These are phyloP conservation scores for Takakia lepidozioides DNA, from an alignment of 225 moss, liverwort and hornwort species.

Conservation along the genomic window DNA sequence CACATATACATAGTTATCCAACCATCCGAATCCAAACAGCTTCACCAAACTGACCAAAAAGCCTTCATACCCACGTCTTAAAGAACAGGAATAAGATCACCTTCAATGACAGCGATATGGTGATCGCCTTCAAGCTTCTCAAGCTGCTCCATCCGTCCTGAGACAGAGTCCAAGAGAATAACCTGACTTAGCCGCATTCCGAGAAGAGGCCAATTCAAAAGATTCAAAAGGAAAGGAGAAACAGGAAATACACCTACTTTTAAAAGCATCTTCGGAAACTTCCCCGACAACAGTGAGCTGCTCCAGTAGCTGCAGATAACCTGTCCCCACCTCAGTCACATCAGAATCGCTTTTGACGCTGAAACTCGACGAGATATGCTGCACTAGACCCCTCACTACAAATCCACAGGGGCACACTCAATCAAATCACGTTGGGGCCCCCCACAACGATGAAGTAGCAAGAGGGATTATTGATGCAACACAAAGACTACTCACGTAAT, in stretches of 20 bases:
- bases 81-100: slow-evolving; percentile 14
- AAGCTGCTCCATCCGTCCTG: slow-evolving; percentile 69
- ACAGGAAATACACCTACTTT: slow-evolving; percentile 26
- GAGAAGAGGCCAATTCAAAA: too few relatives aligned
- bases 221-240: slow-evolving; percentile 2
- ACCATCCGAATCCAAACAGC: neutral
- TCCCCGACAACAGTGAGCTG: slow-evolving; percentile 70
- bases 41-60: neutral
- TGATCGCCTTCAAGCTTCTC: slow-evolving; percentile 56
- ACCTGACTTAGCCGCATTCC: too few relatives aligned
- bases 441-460: too few relatives aligned
- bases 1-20: neutral
- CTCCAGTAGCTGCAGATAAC: slow-evolving; percentile 69
- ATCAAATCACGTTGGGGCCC: too few relatives aligned
- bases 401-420: too few relatives aligned
- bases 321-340: slow-evolving; percentile 22
- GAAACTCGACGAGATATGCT: too few relatives aligned
- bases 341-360: slow-evolving; percentile 5
- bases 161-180: too few relatives aligned
- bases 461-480: too few relatives aligned
- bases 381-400: too few relatives aligned
- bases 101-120: slow-evolving; percentile 74
- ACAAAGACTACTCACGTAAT: neutral
- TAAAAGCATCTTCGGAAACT: slow-evolving; percentile 49
- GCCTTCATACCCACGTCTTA: neutral